These are phyloP conservation scores for Elongisporangium undulatum DNA, from an alignment of 352 stramenopile genomes.

Conservation along the genomic window DNA sequence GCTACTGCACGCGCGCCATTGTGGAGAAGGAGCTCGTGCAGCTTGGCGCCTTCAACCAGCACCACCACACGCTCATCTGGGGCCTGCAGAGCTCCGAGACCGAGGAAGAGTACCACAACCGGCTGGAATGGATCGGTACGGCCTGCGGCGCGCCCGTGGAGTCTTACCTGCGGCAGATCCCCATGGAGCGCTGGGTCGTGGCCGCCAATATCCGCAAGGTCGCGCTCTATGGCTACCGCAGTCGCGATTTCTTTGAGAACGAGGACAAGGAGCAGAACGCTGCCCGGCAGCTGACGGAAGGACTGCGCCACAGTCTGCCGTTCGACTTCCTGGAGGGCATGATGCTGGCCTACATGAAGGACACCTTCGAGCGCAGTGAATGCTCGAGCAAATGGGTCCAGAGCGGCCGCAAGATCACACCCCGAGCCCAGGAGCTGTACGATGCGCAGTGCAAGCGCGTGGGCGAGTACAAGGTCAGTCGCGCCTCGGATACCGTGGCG, in stretches of 20 bases:
- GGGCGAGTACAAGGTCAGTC: conserved; percentile 46
- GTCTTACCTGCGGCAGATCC: conserved; percentile 32
- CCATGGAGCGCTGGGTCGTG: conserved; percentile 42
- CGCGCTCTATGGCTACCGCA: conserved; percentile 44
- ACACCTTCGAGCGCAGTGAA: conserved; percentile 32
- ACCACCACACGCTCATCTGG: conserved; percentile 50
- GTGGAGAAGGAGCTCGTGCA: conserved; percentile 42
- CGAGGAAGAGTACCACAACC: conserved; percentile 40
- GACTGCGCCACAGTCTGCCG: conserved; percentile 28
- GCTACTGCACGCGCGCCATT: conserved; percentile 48
- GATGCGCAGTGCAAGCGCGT: conserved; percentile 38
- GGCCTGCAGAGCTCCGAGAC: conserved; percentile 42
- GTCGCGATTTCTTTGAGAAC: conserved; percentile 41
- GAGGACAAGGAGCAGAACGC: conserved; percentile 19
- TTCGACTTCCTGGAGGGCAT: conserved; percentile 43
- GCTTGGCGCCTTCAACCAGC: conserved; percentile 31
- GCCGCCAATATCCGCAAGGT: conserved; percentile 35
- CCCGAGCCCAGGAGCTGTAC: conserved; percentile 45
- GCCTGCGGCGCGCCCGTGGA: conserved; percentile 34
- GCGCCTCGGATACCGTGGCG: conserved; percentile 41
- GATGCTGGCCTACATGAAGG: conserved; percentile 37
- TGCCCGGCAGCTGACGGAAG: conserved; percentile 1
- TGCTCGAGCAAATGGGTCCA: conserved; percentile 32
- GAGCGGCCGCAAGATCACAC: conserved; percentile 33
- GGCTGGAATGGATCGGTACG: conserved; percentile 48